Evolutionary conservation across 2,329 filamentous ascomycete genomes (phyloP).

Genomic region (Colletotrichum aenigma): DNA sequence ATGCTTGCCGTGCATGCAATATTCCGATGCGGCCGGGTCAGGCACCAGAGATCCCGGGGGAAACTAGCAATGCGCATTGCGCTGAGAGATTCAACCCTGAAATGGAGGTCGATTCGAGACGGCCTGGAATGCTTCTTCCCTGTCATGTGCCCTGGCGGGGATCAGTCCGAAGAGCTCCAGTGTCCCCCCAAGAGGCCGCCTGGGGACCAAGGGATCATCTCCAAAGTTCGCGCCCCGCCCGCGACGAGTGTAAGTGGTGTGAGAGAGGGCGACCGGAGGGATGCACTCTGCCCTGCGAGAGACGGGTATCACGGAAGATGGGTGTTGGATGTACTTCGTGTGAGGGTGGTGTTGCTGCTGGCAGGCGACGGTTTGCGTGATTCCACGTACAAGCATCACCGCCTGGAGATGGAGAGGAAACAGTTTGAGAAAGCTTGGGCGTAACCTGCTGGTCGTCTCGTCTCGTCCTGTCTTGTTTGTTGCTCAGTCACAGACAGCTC

Average conservation of each 20-base stretch:
- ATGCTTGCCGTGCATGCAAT: neutral
- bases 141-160: constrained; percentile 1
- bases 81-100: constrained; percentile 13
- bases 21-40: constrained; percentile 1
- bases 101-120: constrained; percentile 16
- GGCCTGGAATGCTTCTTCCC: constrained; percentile 16
- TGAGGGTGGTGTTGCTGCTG: neutral
- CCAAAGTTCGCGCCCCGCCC: constrained; percentile 12
- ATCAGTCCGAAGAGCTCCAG: constrained; percentile 5
- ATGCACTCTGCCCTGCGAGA: neutral
- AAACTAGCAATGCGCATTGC: constrained; percentile 15
- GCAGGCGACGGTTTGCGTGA: neutral
- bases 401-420: neutral
- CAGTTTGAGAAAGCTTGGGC: neutral
- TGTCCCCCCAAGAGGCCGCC: neutral
- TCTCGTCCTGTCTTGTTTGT: neutral
- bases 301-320: neutral
- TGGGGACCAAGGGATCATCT: neutral
- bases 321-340: neutral
- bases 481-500: neutral
- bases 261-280: neutral
- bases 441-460: neutral
- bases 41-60: constrained; percentile 4
- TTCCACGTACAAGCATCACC: neutral
- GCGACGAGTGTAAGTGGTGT: constrained; percentile 14